Evolutionary conservation across 2,329 filamentous ascomycete genomes (phyloP).

Genomic region (Monosporascus sp.): DNA sequence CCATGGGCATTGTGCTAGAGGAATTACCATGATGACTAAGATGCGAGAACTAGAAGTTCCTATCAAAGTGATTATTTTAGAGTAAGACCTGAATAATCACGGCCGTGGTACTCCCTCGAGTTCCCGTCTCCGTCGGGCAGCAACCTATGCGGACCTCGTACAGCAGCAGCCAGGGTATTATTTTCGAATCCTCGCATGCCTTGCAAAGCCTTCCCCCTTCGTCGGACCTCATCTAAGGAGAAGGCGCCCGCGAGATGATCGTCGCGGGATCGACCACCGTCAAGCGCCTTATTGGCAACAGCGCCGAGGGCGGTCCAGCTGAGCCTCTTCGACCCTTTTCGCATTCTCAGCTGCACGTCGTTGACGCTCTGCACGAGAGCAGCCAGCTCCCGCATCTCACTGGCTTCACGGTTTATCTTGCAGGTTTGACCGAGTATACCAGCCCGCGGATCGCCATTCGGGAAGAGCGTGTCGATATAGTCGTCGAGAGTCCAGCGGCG

Average conservation of each 20-base stretch:
- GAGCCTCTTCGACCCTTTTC: constrained; percentile 25
- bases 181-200: constrained; percentile 14
- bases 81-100: no score
- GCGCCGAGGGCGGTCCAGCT: constrained; percentile 37
- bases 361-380: constrained; percentile 30
- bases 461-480: constrained; percentile 32
- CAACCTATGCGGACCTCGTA: constrained; percentile 4
- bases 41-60: no score
- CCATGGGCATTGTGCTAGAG: no score
- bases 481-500: constrained; percentile 24
- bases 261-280: constrained; percentile 19
- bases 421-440: constrained; percentile 29
- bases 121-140: background rate
- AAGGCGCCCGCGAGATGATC: constrained; percentile 26
- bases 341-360: constrained; percentile 10
- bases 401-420: constrained; percentile 33
- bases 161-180: constrained; percentile 10
- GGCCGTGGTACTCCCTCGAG: background rate
- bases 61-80: no score
- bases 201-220: constrained; percentile 10
- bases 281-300: constrained; percentile 18
- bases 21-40: no score
- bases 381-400: constrained; percentile 36
- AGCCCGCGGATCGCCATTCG: constrained; percentile 15
- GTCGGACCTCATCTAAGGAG: constrained; percentile 14